Evolutionary conservation across 2,329 filamentous ascomycete species (phyloP).

Genomic region (Akanthomyces muscarius): DNA sequence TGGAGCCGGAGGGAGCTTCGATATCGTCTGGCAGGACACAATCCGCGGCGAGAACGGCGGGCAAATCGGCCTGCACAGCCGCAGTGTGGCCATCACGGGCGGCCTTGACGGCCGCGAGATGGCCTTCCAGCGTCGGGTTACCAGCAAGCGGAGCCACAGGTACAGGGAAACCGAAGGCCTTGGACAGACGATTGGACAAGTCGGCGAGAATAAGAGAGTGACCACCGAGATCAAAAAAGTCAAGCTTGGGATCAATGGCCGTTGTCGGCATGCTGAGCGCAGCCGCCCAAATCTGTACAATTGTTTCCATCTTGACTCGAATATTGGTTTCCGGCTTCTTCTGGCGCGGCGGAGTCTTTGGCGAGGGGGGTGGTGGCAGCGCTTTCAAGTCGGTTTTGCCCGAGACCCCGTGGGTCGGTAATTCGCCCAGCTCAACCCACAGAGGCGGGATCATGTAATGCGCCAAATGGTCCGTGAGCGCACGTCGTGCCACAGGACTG

Average conservation of each 20-base stretch:
- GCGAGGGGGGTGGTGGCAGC: conserved; percentile 60
- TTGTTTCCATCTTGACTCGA: conserved; percentile 61
- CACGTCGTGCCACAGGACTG: conserved; percentile 63
- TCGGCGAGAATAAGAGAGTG: conserved; percentile 77
- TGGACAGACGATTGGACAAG: conserved; percentile 65
- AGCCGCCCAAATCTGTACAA: conserved; percentile 69
- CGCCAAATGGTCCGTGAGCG: conserved; percentile 62
- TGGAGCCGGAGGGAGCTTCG: conserved; percentile 44
- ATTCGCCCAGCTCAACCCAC: conserved; percentile 67
- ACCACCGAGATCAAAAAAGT: conserved; percentile 78
- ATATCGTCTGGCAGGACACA: conserved; percentile 68
- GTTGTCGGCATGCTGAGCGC: conserved; percentile 61
- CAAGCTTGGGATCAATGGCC: conserved; percentile 64
- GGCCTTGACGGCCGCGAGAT: conserved; percentile 65
- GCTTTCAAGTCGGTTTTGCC: conserved; percentile 73
- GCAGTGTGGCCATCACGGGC: conserved; percentile 70
- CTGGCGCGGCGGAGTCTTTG: conserved; percentile 39
- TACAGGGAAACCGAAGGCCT: conserved; percentile 68
- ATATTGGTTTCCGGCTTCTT: conserved; percentile 52
- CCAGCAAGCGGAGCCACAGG: conserved; percentile 68
- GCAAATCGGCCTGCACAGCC: conserved; percentile 70
- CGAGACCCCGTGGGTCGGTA: conserved; percentile 74
- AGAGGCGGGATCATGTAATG: conserved; percentile 80
- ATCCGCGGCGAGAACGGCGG: conserved; percentile 64
- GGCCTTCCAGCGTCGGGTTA: conserved; percentile 66